These are phyloP conservation scores for Artemisia annua DNA, from an alignment of 129 eudicot species.

Conservation along the genomic window DNA sequence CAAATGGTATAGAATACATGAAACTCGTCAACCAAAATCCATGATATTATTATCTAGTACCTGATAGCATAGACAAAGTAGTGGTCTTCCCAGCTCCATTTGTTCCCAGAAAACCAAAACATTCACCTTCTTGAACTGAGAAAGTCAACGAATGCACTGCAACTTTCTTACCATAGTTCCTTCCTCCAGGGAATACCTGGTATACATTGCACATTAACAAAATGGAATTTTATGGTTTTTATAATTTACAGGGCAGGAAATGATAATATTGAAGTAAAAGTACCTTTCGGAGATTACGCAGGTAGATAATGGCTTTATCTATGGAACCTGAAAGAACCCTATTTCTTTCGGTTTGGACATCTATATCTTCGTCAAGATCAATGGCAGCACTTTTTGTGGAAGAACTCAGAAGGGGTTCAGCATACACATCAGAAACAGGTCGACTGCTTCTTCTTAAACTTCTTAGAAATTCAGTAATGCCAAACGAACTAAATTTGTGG, in stretches of 20 bases:
- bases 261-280: constrained; percentile 11
- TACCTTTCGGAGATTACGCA: constrained; percentile 91
- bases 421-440: constrained; percentile 33
- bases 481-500: constrained; percentile 38
- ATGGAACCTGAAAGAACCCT: constrained; percentile 83
- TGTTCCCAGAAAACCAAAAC: constrained; percentile 97
- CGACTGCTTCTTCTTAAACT: constrained; percentile 29
- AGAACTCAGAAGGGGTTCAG: constrained; percentile 78
- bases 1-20: constrained; percentile 11
- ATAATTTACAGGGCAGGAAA: constrained; percentile 16
- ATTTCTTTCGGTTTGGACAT: constrained; percentile 77
- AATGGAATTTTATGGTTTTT: neutral
- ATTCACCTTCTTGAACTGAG: constrained; percentile 98
- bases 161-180: constrained; percentile 53
- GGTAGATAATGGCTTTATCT: constrained; percentile 75
- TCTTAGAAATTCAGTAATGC: constrained; percentile 40
- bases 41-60: constrained; percentile 35
- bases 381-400: constrained; percentile 38
- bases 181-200: constrained; percentile 88
- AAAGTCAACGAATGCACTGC: constrained; percentile 93
- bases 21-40: constrained; percentile 9
- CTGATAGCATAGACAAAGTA: constrained; percentile 92
- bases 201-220: constrained; percentile 20
- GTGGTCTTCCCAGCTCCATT: constrained; percentile 99
- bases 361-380: constrained; percentile 78